Evolutionary conservation across 2,329 filamentous ascomycete genomes (phyloP).

Genomic region (Lecanicillium sp.): DNA sequence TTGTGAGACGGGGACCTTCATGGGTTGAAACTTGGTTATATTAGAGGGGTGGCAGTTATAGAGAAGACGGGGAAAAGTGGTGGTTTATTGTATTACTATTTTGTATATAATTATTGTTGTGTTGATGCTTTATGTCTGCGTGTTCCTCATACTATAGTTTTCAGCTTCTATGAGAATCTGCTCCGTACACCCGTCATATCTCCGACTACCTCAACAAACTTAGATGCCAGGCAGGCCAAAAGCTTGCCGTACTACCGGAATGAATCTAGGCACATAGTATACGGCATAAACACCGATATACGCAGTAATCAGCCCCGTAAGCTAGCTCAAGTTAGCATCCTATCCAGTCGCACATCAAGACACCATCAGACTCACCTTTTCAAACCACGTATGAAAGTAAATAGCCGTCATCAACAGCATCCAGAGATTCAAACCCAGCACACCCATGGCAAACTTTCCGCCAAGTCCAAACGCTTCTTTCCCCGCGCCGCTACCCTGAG

Average conservation of each 20-base stretch:
- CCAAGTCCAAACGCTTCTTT: slow-evolving; percentile 32
- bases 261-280: slow-evolving; percentile 43
- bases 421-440: slow-evolving; percentile 73
- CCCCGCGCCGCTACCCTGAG: slow-evolving; percentile 15
- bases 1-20: no score
- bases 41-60: no score
- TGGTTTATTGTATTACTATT: background rate
- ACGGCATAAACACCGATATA: slow-evolving; percentile 36
- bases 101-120: no score
- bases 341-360: background rate
- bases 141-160: no score
- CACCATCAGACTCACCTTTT: slow-evolving; percentile 61
- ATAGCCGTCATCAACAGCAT: slow-evolving; percentile 98
- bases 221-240: slow-evolving; percentile 45
- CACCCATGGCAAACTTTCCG: slow-evolving; percentile 48
- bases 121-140: no score
- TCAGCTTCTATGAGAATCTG: no score
- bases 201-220: no score
- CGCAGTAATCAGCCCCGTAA: slow-evolving; percentile 46
- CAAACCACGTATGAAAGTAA: slow-evolving; percentile 98
- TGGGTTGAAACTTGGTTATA: no score
- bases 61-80: no score
- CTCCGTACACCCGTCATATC: no score
- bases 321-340: slow-evolving; percentile 25
- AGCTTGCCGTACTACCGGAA: slow-evolving; percentile 35